These are phyloP conservation scores for Fraxinus cuspidata DNA, from an alignment of 257 asterid species.

Conservation along the genomic window DNA sequence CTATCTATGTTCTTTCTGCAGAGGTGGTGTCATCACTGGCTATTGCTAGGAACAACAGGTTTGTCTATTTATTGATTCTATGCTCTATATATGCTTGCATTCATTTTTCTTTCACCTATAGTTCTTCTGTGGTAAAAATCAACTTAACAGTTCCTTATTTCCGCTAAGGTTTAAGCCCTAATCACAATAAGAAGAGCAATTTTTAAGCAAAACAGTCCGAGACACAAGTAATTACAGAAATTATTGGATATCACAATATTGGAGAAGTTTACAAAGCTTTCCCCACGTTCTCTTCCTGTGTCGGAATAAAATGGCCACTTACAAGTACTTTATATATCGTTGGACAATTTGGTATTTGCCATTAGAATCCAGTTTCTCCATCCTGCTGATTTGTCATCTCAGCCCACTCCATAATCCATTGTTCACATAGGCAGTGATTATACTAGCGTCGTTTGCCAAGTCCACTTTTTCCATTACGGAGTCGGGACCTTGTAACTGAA, in stretches of 20 bases:
- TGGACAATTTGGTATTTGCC: neutral
- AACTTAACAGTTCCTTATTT: neutral
- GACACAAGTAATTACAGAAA: neutral
- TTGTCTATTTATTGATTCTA: neutral
- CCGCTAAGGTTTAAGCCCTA: neutral
- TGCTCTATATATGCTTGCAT: neutral
- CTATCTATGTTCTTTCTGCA: conserved; percentile 32
- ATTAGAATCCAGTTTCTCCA: neutral
- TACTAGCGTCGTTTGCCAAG: neutral
- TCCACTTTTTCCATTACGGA: neutral
- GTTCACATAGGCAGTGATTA: neutral
- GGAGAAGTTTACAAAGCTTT: neutral
- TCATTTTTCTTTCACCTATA: neutral
- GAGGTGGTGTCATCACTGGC: conserved; percentile 30
- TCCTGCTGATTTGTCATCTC: neutral
- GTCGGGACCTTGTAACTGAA: neutral
- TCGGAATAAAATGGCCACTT: neutral
- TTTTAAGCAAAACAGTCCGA: neutral
- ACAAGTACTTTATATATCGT: neutral
- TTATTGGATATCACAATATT: neutral
- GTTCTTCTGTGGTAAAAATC: neutral
- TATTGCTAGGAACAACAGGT: conserved; percentile 26
- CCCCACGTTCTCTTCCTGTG: neutral
- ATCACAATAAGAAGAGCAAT: neutral
- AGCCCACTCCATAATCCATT: neutral